phyloP scores from a whole-genome alignment of 306 rosid genomes.

The Sechiopsis laciniata region DNA sequence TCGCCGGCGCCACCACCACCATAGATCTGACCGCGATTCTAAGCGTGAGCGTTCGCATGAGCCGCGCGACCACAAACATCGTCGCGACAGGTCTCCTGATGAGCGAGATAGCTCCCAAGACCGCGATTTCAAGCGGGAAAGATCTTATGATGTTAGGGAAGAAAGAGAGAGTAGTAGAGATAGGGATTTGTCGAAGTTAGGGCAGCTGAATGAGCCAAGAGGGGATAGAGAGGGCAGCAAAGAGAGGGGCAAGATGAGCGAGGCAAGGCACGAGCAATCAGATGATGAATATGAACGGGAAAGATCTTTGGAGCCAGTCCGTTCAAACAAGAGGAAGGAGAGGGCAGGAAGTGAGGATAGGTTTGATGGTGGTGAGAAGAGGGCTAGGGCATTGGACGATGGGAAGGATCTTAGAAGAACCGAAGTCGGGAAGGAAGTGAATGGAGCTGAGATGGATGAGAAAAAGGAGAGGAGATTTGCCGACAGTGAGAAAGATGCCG shows the following conservation, averaged over 20 bases:
- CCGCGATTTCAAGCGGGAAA: slow-evolving; percentile 37
- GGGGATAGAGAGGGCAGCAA: slow-evolving; percentile 36
- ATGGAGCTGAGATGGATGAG: slow-evolving; percentile 33
- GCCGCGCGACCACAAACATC: slow-evolving; percentile 41
- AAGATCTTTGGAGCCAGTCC: slow-evolving; percentile 23
- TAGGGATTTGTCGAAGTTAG: slow-evolving; percentile 12
- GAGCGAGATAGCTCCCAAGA: slow-evolving; percentile 23
- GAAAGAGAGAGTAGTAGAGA: slow-evolving; percentile 53
- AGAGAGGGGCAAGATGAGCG: slow-evolving; percentile 36
- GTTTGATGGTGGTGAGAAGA: slow-evolving; percentile 50
- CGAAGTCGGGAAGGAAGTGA: slow-evolving; percentile 31
- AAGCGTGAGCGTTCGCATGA: slow-evolving; percentile 44
- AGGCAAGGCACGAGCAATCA: slow-evolving; percentile 27
- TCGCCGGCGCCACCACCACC: slow-evolving; percentile 35
- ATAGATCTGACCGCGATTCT: slow-evolving; percentile 44
- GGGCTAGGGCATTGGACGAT: slow-evolving; percentile 54
- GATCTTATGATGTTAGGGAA: slow-evolving; percentile 33
- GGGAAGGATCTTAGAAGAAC: slow-evolving; percentile 39
- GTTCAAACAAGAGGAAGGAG: slow-evolving; percentile 68
- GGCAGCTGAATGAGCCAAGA: slow-evolving; percentile 21
- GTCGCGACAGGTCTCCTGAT: slow-evolving; percentile 36
- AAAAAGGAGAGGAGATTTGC: slow-evolving; percentile 61
- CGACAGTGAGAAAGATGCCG: slow-evolving; percentile 39
- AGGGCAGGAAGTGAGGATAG: slow-evolving; percentile 57
- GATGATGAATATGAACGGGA: slow-evolving; percentile 28